Evolutionary conservation across 2,329 filamentous ascomycete species (phyloP), one percentile per base, ranked within the genome.

Genomic region (Colletotrichum endophyticum): DNA sequence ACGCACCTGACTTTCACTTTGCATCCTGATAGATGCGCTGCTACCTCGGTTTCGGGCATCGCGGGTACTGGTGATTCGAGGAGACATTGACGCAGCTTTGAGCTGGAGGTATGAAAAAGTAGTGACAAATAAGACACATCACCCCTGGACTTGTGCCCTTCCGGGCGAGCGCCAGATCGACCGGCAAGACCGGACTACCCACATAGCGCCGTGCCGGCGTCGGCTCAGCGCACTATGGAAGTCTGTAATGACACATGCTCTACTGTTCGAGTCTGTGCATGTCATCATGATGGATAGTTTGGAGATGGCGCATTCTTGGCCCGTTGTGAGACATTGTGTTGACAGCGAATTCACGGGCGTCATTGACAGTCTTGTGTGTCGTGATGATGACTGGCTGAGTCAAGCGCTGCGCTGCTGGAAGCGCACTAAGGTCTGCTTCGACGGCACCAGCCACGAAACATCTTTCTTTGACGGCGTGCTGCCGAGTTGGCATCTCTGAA

Each of bases 91-190:
- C 44, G 44, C 44, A 49, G 44, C n/a, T 44, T 25, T 6, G 16
- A 16, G 57, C 15, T 16, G 57, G 59, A n/a, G 28, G 7, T 9
- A 3, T 62, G 19, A 62, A 32, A 19, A 27, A 28, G 27, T 22
- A 66, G n/a, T 62, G 72, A 75, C 68, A 72, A 75, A 72, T 67
- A 75, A 39, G 28, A 73, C 8, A 59, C 5, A 39, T 27, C 62
- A 28, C 32, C 62, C 39, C 56, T 36, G 59, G 59, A 32, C 30
- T 30, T 27, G 32, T 19, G 27, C 8, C 36, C 39, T 27, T 27
- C 27, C 32, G 34, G n/a, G 32, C 53, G 19, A n/a, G 62, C 73
- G 63, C 73, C 69, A 75, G 73, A 75, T 72, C 73, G 57, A 68
- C 73, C 39, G 69, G 53, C 27, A 32, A 57, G 8, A n/a, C n/a